Base-by-base conservation (phyloP, 129 eudicot genomes). In the Logfia minima region DNA sequence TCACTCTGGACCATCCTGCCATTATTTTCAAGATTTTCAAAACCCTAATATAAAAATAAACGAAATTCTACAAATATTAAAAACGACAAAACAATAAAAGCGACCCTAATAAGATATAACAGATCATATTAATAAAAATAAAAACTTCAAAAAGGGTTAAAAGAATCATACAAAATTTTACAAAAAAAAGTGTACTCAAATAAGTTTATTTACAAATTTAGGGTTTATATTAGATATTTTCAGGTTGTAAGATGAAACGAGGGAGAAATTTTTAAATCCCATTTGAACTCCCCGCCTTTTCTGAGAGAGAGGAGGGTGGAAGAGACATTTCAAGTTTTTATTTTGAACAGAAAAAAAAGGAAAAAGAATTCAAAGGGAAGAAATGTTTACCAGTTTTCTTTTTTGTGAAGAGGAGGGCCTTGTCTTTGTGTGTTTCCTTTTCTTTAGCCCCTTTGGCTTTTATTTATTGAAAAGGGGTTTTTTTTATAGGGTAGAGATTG, bases 1-100 rank as follows among this genome's bases (percentile, higher is more conserved):
- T 81, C 67, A 85, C 24, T 70, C 81, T 92, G n/a, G 75, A 76
- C 88, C 85, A 86, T 51, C 90, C 98, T 86, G 90, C 87, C 96
- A 92, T 92, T 32, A 74, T 67, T 88, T 52, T 81, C 69, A 55
- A 59, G 43, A 39, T 72, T 78, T 72, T 61, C 85, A 35, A 86
- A 88, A 86, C 88, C 96, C 91, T 85, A 89, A 74, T 26, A 85
- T 66, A 79, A 53, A 80, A 32, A 85, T 59, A 3, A 14, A 14
- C n/a, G 14, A 3, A 48, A 48, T 3, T 48, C 55, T 4, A 48
- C 18, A 13, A 48, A 48, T 2, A 45, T 45, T 45, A 45, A 26
- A 26, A 26, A 26, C 3, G 3, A 45, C 1, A 14, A 45, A 22
- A 71, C 29, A n/a, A 66, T 19, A 70, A 66, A 64, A 52, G 48